These are phyloP conservation scores for Neckera pumila DNA, from an alignment of 225 moss, liverwort and hornwort genomes.

Conservation along the genomic window DNA sequence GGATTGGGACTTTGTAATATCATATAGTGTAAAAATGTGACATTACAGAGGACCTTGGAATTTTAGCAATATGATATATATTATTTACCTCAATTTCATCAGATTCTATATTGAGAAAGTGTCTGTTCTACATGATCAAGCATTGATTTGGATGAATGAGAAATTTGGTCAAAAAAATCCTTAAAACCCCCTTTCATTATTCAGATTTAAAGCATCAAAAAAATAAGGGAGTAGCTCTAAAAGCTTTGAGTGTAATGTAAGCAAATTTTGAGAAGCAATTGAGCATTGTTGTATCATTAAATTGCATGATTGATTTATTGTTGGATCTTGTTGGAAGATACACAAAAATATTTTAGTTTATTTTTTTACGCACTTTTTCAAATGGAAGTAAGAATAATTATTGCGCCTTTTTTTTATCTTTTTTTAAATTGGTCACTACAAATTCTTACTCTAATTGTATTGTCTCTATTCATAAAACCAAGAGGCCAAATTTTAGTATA, in stretches of 20 bases:
- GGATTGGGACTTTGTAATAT: no score
- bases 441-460: neutral
- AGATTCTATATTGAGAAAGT: no score
- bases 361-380: neutral
- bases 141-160: neutral
- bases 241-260: neutral
- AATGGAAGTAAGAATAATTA: no score
- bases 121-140: neutral
- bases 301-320: neutral
- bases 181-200: rapidly evolving
- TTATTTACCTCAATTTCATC: neutral
- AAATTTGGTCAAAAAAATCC: rapidly evolving
- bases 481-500: neutral
- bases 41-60: no score
- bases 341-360: neutral
- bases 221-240: no score
- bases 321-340: rapidly evolving
- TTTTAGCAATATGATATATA: no score
- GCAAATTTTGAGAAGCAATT: rapidly evolving
- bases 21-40: no score
- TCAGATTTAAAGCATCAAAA: rapidly evolving
- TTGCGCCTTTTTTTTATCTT: no score
- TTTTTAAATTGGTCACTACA: rapidly evolving
- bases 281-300: no score
- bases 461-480: neutral